These are phyloP conservation scores for Passalora sequoiae DNA, from an alignment of 2,329 filamentous ascomycete species.

Conservation along the genomic window DNA sequence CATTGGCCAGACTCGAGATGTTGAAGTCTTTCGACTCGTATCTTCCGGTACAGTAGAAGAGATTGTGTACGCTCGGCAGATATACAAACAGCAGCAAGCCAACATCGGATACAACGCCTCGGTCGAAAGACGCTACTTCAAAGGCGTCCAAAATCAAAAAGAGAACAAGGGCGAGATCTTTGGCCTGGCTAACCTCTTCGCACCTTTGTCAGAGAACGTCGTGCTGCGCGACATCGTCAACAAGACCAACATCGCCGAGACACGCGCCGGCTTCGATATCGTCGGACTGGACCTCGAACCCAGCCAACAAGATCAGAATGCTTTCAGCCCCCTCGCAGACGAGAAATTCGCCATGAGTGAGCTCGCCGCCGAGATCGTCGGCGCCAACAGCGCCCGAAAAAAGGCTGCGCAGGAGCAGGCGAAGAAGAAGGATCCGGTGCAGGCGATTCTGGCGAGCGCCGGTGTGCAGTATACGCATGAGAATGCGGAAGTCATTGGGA, in stretches of 20 bases:
- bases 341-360: conserved; percentile 67
- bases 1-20: conserved; percentile 86
- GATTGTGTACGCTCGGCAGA: conserved; percentile 92
- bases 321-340: conserved; percentile 33
- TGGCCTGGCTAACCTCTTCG: conserved; percentile 79
- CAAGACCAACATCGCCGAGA: conserved; percentile 95
- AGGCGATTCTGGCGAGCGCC: conserved; percentile 80
- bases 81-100: conserved; percentile 98
- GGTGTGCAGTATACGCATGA: conserved; percentile 95
- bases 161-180: conserved; percentile 90
- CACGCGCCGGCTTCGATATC: conserved; percentile 75
- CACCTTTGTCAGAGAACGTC: conserved; percentile 71
- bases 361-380: conserved; percentile 58
- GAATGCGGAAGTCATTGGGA: conserved; percentile 90
- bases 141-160: conserved; percentile 79
- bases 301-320: conserved; percentile 49
- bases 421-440: conserved; percentile 64
- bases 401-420: conserved; percentile 33
- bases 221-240: conserved; percentile 93
- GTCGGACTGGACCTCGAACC: conserved; percentile 72
- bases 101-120: conserved; percentile 96
- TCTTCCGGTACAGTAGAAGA: conserved; percentile 92
- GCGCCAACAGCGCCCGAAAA: conserved; percentile 32
- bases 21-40: conserved; percentile 90
- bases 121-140: conserved; percentile 89